A percentile compares a stretch with the other conserved stretches of the same genome.
These are phyloP conservation scores for Gardenia jasminoides DNA, from an alignment of 257 asterid genomes.

Conservation along the genomic window DNA sequence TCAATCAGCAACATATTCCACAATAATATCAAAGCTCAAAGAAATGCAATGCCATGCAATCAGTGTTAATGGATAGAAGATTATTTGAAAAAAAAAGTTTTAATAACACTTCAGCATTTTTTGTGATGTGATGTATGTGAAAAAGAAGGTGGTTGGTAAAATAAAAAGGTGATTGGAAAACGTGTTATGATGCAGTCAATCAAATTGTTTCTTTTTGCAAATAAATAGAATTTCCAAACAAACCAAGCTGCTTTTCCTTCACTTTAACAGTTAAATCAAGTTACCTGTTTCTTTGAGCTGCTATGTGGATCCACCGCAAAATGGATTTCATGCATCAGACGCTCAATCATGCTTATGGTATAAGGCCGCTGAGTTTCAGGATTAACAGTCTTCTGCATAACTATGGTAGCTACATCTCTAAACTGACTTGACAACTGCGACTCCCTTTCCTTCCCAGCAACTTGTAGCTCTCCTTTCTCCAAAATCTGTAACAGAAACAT, in stretches of 20 bases:
- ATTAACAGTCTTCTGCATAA: conserved; percentile 89
- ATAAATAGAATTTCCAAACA: too few species aligned
- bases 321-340: conserved; percentile 93
- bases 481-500: conserved; percentile 55
- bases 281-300: conserved; percentile 95
- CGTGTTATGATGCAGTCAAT: too few species aligned
- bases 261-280: conserved; percentile 4
- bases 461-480: conserved; percentile 96
- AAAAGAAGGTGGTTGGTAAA: too few species aligned
- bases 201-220: too few species aligned
- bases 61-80: too few species aligned
- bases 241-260: too few species aligned
- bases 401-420: conserved; percentile 89
- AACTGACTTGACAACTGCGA: conserved; percentile 85
- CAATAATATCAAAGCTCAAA: not conserved
- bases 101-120: too few species aligned
- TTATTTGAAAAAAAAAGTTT: too few species aligned
- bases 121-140: too few species aligned
- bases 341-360: conserved; percentile 93
- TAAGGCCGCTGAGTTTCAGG: conserved; percentile 92
- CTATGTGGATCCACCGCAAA: conserved; percentile 88
- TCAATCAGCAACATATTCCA: not conserved
- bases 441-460: conserved; percentile 98
- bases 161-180: too few species aligned
- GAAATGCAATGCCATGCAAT: not conserved